Conservation (phyloP, 2,329 filamentous ascomycete genomes). For the Pseudogymnoascus sp. region DNA sequence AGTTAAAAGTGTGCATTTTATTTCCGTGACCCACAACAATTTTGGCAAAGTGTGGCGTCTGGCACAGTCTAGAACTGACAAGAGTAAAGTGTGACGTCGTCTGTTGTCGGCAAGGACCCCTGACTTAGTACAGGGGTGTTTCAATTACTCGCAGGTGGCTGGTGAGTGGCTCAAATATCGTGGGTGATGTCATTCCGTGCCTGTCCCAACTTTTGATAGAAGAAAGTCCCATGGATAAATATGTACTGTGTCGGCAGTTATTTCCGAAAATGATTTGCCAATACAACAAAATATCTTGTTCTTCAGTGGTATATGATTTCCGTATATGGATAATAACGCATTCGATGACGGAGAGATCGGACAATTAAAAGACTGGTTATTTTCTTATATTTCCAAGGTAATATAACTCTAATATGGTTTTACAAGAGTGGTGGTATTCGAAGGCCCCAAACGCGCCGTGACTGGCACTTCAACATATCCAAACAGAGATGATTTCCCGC, state of each 20-base stretch:
- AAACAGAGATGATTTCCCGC: neutral
- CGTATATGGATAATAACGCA: neutral
- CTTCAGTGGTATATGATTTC: neutral
- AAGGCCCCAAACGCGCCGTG: neutral
- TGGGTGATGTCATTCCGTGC: neutral
- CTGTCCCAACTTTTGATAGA: neutral
- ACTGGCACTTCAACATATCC: neutral
- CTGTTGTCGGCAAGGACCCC: neutral
- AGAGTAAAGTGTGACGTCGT: neutral
- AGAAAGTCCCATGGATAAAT: neutral
- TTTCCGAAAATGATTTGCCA: neutral
- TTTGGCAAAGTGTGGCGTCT: neutral
- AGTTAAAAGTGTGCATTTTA: neutral
- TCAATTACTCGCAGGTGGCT: neutral
- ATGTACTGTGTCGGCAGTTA: neutral
- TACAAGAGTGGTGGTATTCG: constrained; percentile 7
- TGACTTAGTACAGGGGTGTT: neutral
- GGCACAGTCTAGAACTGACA: neutral
- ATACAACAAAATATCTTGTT: neutral
- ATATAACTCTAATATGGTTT: constrained; percentile 5
- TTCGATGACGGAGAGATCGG: neutral
- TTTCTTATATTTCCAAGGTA: neutral
- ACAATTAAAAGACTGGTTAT: neutral
- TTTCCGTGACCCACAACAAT: neutral
- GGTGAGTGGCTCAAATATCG: neutral